Evolutionary conservation across 768 basidiomycete species (phyloP), one percentile per base, ranked within the genome.

Genomic region (Lentinula sp.): DNA sequence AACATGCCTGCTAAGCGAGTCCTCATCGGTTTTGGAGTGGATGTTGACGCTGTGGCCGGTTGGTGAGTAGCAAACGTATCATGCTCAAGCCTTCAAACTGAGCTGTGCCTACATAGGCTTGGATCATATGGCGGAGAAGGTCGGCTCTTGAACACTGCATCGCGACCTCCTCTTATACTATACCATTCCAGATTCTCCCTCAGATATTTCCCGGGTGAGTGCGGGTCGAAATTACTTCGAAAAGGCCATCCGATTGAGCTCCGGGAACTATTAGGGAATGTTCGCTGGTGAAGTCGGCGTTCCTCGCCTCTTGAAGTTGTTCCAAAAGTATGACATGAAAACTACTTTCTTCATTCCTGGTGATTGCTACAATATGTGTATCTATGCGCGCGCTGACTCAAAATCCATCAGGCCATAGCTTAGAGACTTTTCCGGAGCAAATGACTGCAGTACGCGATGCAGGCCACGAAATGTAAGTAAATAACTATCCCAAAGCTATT

Each of bases 331-430:
- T 68, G 74, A 76, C n/a, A 84, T 80, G 48, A 77, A 74, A 70
- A 84, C 87, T 23, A 88, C 84, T 9, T 89, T 87, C 87, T 91
- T 89, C 69, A 88, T 89, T 58, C 87, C 88, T 28, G 88, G 87
- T 81, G 65, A 28, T 15, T 37, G 1, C 32, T 6, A 9, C 61
- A 13, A 46, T 40, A 51, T 43, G 4, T n/a, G 15, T 32, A 60
- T 59, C 0, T 42, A 28, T 40, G 8, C 37, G n/a, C 7, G 39
- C 7, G 23, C n/a, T 32, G 8, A 52, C 9, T 43, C 39, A 7
- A 8, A 6, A 13, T 39, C 32, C n/a, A 4, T 15, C 61, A 83
- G 85, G 86, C 1, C 88, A 91, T 65, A 86, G 85, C 62, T 71
- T 90, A 57, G 88, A 90, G 65, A 89, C 88, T 0, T 91, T 91